Evolutionary conservation across 2,329 filamentous ascomycete genomes (phyloP), one percentile per base, ranked within the genome.

Genomic region (Cadophora malorum): DNA sequence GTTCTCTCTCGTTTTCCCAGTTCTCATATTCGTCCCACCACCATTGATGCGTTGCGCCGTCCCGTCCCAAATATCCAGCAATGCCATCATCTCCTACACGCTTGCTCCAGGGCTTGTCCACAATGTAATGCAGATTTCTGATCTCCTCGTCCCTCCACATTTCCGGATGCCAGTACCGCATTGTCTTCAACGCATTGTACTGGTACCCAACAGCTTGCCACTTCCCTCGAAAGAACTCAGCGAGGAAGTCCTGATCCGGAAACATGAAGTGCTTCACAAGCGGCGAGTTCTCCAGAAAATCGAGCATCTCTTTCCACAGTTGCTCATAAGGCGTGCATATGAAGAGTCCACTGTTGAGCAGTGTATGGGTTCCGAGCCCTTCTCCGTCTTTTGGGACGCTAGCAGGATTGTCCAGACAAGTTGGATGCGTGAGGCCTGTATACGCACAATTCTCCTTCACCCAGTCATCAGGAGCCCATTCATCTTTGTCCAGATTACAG

Each of bases 381-480:
- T 63, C 28, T 16, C 55, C 60, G 5, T 72, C 73, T 6, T 73
- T 71, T 2, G 76, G 77, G 0, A 82, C 78, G 0, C 74, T 69
- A 0, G 78, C 79, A 3, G 81, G 76, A 1, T 77, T 55, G 7
- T 28, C n/a, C 7, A 63, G 21, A 45, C 50, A 53, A 41, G 73
- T 60, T 0, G 80, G 79, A 65, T 82, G 79, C 1, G 70, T 73
- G 74, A 85, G 83, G 3, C 77, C 76, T 0, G 84, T 85, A 74
- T 85, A 88, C 65, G 84, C 86, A 77, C 87, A 89, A 78, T 87
- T 83, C 41, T 78, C 74, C 6, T 82, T 81, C 7, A 81, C 76
- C 88, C 91, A 96, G 77, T 91, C 81, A 49, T 80, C 78, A 0
- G 93, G 92, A 77, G 96, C 96, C 80, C 95, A 92, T 25, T 85